Conservation (phyloP, 2,329 filamentous ascomycete species). For the Colletotrichum spaethianum region DNA sequence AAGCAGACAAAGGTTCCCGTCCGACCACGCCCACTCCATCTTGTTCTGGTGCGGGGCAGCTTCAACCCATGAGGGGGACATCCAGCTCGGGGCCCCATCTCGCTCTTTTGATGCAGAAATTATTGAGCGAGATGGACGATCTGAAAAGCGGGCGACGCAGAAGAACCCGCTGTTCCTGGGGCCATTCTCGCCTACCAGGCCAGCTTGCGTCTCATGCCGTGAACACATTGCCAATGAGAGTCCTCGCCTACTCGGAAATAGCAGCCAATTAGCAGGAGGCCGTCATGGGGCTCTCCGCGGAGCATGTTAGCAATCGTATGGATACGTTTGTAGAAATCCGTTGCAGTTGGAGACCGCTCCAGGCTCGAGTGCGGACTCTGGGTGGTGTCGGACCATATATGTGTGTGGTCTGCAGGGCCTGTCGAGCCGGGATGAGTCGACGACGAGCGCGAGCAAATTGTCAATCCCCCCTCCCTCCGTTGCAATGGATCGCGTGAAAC, state of each 20-base stretch:
- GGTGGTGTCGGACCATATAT: neutral
- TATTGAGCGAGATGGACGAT: neutral
- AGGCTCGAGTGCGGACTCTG: neutral
- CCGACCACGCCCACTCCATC: neutral
- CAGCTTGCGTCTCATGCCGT: neutral
- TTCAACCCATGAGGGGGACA: neutral
- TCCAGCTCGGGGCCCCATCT: neutral
- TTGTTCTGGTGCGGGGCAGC: constrained; percentile 12
- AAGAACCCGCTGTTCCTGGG: neutral
- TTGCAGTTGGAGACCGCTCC: neutral
- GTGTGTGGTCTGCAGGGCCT: neutral
- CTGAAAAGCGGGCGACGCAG: neutral
- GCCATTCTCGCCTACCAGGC: no score
- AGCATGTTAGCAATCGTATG: neutral
- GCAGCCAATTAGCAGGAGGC: neutral
- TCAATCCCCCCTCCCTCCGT: constrained; percentile 8
- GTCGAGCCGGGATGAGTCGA: neutral
- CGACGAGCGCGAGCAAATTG: neutral
- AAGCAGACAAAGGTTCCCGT: constrained; percentile 44
- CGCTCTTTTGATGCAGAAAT: constrained; percentile 9
- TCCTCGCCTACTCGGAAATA: constrained; percentile 1
- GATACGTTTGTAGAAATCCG: neutral
- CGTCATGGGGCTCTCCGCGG: neutral
- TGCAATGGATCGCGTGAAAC: neutral
- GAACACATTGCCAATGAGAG: neutral